A percentile compares a stretch with the other conserved stretches of the same genome.
Evolutionary conservation across 2,329 filamentous ascomycete species (phyloP).

Genomic region (Monosporascus cannonballus): DNA sequence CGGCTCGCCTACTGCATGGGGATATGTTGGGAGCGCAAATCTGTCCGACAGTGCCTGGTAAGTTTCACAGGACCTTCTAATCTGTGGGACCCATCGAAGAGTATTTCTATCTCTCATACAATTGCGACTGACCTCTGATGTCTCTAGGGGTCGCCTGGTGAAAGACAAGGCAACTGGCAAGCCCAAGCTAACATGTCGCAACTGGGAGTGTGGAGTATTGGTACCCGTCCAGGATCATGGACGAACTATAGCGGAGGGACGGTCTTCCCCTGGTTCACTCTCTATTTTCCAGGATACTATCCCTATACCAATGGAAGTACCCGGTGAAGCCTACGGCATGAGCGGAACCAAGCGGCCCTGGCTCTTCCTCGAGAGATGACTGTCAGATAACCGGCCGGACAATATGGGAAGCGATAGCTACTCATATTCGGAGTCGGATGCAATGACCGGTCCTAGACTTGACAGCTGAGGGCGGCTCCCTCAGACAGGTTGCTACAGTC

Average conservation of each 20-base stretch:
- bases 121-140: constrained; percentile 4
- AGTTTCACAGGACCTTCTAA: constrained; percentile 25
- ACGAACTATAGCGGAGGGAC: constrained; percentile 5
- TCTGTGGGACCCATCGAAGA: not conserved
- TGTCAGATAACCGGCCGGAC: not conserved
- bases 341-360: constrained; percentile 22
- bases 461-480: too few relatives aligned
- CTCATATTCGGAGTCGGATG: too few relatives aligned
- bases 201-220: constrained; percentile 94
- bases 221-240: constrained; percentile 45
- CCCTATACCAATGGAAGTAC: constrained; percentile 37
- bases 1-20: constrained; percentile 52
- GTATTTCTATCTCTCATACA: not conserved
- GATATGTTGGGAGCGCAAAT: constrained; percentile 87
- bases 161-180: constrained; percentile 61
- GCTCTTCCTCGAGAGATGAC: constrained; percentile 23
- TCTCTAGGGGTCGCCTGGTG: constrained; percentile 65
- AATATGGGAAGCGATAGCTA: too few relatives aligned
- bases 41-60: constrained; percentile 89
- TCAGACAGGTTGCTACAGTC: too few relatives aligned
- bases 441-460: too few relatives aligned
- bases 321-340: constrained; percentile 25
- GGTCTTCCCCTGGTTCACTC: constrained; percentile 5
- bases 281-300: constrained; percentile 30
- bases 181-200: constrained; percentile 75